Evolutionary conservation across 176 grass and related monocot genomes (phyloP).

Genomic region (Oropetium thomaeum): DNA sequence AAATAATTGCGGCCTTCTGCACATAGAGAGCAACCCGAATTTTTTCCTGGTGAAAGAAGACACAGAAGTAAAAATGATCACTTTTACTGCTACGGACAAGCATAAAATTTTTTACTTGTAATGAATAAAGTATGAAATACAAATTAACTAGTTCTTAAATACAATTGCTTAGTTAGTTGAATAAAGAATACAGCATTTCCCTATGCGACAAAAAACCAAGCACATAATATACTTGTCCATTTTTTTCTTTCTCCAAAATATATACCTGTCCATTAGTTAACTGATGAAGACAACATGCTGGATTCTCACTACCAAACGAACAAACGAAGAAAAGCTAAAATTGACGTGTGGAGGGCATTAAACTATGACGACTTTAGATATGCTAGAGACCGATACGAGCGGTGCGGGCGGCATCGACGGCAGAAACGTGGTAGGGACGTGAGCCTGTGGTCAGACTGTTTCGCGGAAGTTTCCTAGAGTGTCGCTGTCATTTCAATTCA

Average conservation of each 20-base stretch:
- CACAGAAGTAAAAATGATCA: background rate
- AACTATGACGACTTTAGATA: background rate
- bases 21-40: constrained; percentile 65
- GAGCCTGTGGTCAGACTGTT: constrained; percentile 23
- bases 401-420: background rate
- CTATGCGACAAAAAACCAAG: background rate
- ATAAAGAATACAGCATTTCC: background rate
- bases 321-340: background rate
- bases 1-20: constrained; percentile 68
- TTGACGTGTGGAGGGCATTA: background rate
- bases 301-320: background rate
- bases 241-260: too few species aligned
- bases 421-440: background rate
- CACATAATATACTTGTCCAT: background rate
- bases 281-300: background rate
- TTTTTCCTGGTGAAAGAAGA: constrained; percentile 59
- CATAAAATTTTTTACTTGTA: background rate
- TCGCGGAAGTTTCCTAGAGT: constrained; percentile 49
- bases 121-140: background rate
- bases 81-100: background rate
- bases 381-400: background rate
- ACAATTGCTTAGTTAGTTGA: background rate
- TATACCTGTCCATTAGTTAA: background rate
- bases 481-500: constrained; percentile 14
- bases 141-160: background rate